A percentile compares a stretch with the other conserved stretches of the same genome.
Conservation (phyloP, 306 rosid genomes). For the Quercus aquifolioides region DNA sequence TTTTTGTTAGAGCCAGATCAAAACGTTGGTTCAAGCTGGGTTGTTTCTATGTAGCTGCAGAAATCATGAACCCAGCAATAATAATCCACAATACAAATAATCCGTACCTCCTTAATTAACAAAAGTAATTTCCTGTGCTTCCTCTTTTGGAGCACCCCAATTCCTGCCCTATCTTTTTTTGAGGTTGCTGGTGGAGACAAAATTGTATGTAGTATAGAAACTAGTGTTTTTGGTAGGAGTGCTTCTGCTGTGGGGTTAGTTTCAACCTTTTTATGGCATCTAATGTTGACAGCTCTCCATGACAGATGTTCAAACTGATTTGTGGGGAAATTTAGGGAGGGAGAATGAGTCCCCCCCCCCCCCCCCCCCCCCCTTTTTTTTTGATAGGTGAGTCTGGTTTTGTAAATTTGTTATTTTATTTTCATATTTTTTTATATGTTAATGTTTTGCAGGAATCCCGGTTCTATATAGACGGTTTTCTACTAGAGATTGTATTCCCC, state of each 20-base stretch:
- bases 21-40: background rate
- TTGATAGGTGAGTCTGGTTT: background rate
- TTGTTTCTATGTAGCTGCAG: background rate
- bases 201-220: background rate
- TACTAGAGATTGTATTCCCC: slow-evolving; percentile 1
- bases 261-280: background rate
- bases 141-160: background rate
- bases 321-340: background rate
- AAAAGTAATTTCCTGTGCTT: background rate
- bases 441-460: slow-evolving; percentile 29
- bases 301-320: background rate
- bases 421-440: background rate
- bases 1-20: slow-evolving; percentile 2
- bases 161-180: background rate
- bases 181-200: background rate
- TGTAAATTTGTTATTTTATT: background rate
- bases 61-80: background rate
- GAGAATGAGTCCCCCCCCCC: background rate
- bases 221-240: background rate
- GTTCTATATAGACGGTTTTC: slow-evolving; percentile 28
- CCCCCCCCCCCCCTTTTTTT: background rate
- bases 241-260: background rate
- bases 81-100: background rate
- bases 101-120: background rate
- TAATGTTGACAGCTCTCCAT: background rate